Base-by-base conservation (phyloP, 2,329 filamentous ascomycete species). In the Fusarium siculi region DNA sequence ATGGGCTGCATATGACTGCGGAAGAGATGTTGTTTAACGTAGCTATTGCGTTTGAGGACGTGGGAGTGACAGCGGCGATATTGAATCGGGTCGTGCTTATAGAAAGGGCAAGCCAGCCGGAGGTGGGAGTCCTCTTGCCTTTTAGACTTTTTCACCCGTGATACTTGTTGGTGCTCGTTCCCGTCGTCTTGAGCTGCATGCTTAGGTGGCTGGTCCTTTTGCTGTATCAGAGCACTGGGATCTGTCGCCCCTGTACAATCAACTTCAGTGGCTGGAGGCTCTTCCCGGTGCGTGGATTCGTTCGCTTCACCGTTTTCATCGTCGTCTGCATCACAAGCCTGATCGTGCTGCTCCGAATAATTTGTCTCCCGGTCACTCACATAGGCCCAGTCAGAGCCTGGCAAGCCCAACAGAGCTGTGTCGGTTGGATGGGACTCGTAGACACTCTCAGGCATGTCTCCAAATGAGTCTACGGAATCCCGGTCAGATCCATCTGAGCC, bases 1-100 rank as follows among this genome's bases (percentile, higher is more conserved):
- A 62, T 58, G 4, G 59, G 59, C 2, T 62, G 59, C 50, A 57
- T 62, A n/a, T 62, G 59, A 25, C 39, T 37, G 14, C 59, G 59
- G 12, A 57, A 46, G 4, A 62, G 40, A 15, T 62, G 59, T 2
- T 62, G 59, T 9, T 62, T 62, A 12, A 62, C 59, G 19, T 62
- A 62, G 25, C 59, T 57, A 15, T 58, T 62, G 9, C 40, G 50
- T 16, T 44, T 57, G 21, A 62, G 28, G 9, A 46, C 21, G 21
- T 39, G 21, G 18, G 59, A 14, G 7, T 62, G 50, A 10, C 59
- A 62, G 16, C 40, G 50, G 5, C 50, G 59, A 34, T 62, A 30
- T 6, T 34, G 32, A 12, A 62, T 36, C 1, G 59, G 50, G 25
- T 62, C 50, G 8, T 37, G 28, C 15, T 62, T 62, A 15, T 62